A percentile compares a stretch with the other conserved stretches of the same genome.
Conservation (phyloP, 176 grass and related monocot species). For the Coix lacrymajobi region DNA sequence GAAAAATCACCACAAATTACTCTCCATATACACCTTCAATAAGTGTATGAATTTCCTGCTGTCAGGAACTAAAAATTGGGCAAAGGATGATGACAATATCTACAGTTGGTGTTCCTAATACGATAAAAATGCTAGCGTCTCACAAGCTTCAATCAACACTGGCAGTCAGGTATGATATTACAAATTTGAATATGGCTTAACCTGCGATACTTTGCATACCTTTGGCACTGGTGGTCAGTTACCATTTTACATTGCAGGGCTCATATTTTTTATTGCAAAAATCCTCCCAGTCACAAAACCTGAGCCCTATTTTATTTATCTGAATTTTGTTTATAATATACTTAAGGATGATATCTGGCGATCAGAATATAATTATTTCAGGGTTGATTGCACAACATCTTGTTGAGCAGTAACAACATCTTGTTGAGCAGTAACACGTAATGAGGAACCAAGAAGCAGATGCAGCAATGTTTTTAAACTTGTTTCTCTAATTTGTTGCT, state of each 20-base stretch:
- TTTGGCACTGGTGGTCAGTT: neutral
- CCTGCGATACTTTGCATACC: neutral
- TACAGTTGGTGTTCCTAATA: slow-evolving; percentile 94
- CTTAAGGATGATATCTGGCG: neutral
- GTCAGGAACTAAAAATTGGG: slow-evolving; percentile 84
- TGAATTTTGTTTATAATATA: neutral
- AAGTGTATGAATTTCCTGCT: neutral
- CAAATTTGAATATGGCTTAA: neutral
- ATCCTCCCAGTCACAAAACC: neutral
- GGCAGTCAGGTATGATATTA: slow-evolving; percentile 63
- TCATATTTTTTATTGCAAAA: neutral
- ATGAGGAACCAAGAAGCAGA: neutral
- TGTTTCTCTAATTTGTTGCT: neutral
- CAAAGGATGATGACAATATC: slow-evolving; percentile 99
- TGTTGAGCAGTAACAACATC: no score
- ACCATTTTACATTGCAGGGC: neutral
- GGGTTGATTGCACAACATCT: neutral
- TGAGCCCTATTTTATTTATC: neutral
- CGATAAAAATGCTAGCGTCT: slow-evolving; percentile 77
- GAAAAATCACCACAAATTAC: neutral
- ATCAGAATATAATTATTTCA: neutral
- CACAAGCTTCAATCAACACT: slow-evolving; percentile 94
- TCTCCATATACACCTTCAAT: neutral
- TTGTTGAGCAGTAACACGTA: neutral
- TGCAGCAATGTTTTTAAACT: neutral